Conservation (phyloP, 2,329 filamentous ascomycete genomes). For the Fusarium liriodendri region DNA sequence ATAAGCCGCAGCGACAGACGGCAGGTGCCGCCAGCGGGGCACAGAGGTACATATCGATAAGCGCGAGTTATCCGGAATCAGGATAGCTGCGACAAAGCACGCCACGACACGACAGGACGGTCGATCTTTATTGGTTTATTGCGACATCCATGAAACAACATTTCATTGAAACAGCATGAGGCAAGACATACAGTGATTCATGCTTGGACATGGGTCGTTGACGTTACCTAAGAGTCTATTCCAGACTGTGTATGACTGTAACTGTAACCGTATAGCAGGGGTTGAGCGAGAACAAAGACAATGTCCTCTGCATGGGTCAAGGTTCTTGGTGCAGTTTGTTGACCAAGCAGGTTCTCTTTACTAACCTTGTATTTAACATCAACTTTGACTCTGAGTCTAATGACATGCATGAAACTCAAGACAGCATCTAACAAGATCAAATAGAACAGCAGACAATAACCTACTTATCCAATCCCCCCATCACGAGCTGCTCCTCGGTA, state of each 20-base stretch:
- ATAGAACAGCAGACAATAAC: not conserved
- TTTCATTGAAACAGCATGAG: not conserved
- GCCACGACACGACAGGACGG: not conserved
- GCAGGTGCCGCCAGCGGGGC: slow-evolving; percentile 34
- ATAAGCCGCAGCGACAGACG: slow-evolving; percentile 38
- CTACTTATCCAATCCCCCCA: not conserved
- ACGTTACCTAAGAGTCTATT: not conserved
- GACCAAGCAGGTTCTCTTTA: not conserved
- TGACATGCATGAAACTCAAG: not conserved
- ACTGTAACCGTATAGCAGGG: not conserved
- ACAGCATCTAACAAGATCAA: not conserved
- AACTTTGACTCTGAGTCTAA: not conserved
- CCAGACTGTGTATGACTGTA: not conserved
- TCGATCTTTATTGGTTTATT: not conserved
- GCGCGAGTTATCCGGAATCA: not conserved
- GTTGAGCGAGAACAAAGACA: not conserved
- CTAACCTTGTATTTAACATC: not conserved
- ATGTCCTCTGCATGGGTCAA: not conserved
- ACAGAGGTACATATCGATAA: slow-evolving; percentile 26
- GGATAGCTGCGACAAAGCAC: slow-evolving; percentile 5
- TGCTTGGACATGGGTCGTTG: not conserved
- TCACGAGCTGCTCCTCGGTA: slow-evolving; percentile 27
- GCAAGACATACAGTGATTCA: not conserved
- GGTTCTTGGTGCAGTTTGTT: not conserved
- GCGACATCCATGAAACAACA: not conserved